A percentile compares a stretch with the other conserved stretches of the same genome.
Conservation (phyloP, 768 basidiomycete species). For the Agaricus sinodeliciosus region DNA sequence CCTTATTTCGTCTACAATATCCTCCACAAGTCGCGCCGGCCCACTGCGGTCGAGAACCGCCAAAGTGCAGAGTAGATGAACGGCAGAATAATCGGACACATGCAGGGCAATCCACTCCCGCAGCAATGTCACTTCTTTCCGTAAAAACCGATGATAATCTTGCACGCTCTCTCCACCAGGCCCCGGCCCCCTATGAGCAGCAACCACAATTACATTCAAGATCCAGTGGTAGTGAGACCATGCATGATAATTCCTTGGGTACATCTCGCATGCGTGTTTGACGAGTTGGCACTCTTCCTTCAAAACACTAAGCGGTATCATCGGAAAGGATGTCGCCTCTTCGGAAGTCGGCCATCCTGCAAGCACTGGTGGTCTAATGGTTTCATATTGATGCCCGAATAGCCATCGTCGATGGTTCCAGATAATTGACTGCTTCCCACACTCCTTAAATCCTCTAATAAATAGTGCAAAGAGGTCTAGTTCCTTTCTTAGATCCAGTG, state of each 20-base stretch:
- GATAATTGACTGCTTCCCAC: slow-evolving; percentile 57
- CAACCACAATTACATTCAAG: slow-evolving; percentile 26
- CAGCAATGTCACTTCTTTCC: slow-evolving; percentile 29
- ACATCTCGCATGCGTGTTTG: slow-evolving; percentile 46
- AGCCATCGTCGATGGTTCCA: slow-evolving; percentile 74
- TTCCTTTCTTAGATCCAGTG: slow-evolving; percentile 37
- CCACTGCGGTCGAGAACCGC: slow-evolving; percentile 17
- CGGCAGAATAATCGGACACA: slow-evolving; percentile 61
- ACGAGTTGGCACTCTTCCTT: slow-evolving; percentile 43
- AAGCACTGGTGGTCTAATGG: background rate
- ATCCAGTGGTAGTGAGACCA: slow-evolving; percentile 59
- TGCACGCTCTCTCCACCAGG: slow-evolving; percentile 10
- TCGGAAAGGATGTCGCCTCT: slow-evolving; percentile 22
- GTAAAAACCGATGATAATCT: slow-evolving; percentile 27
- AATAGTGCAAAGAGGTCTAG: slow-evolving; percentile 38
- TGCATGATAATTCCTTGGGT: slow-evolving; percentile 71
- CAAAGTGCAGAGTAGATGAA: slow-evolving; percentile 45
- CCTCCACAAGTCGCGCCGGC: background rate
- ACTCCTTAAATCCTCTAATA: slow-evolving; percentile 44
- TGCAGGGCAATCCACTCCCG: slow-evolving; percentile 55
- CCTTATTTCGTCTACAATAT: slow-evolving; percentile 14
- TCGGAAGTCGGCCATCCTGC: slow-evolving; percentile 19
- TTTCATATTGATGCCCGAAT: slow-evolving; percentile 28
- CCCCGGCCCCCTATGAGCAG: slow-evolving; percentile 11
- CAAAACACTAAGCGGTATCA: slow-evolving; percentile 29